phyloP scores from a whole-genome alignment of 2,329 filamentous ascomycete species.

The Zalaria obscura region DNA sequence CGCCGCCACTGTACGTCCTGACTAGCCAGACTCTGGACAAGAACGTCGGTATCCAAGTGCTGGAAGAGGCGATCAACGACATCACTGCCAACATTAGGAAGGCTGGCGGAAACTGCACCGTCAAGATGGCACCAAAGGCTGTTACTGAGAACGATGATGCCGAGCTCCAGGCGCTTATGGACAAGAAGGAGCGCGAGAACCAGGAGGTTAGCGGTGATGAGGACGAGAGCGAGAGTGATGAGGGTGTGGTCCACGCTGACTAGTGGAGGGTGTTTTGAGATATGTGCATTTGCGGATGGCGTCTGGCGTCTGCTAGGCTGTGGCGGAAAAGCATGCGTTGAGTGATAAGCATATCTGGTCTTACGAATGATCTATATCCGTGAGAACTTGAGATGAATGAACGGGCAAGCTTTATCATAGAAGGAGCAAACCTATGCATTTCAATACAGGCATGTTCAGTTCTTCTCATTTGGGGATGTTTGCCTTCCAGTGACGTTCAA shows the following conservation, averaged over 20 bases:
- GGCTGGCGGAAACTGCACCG: conserved; percentile 64
- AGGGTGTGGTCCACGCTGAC: conserved; percentile 50
- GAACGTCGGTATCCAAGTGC: conserved; percentile 62
- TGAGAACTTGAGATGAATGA: no score
- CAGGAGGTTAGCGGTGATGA: conserved; percentile 96
- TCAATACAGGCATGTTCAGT: no score
- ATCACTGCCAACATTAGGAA: conserved; percentile 68
- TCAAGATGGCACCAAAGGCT: conserved; percentile 99
- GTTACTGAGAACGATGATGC: conserved; percentile 98
- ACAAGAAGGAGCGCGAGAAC: conserved; percentile 97
- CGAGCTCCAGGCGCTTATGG: conserved; percentile 93
- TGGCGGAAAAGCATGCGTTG: no score
- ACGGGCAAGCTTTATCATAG: no score
- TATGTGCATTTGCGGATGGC: no score
- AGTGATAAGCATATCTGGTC: no score
- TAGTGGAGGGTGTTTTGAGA: neutral
- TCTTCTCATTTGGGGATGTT: no score
- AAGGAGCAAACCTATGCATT: no score
- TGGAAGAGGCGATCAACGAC: conserved; percentile 82
- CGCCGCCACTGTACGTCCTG: conserved; percentile 88
- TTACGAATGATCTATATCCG: no score
- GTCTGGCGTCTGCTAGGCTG: no score
- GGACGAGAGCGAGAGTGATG: conserved; percentile 88
- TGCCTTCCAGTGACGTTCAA: no score
- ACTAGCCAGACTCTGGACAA: conserved; percentile 96